Percentiles rank a stretch among this genome's conserved stretches.
Conservation (phyloP, 345 rosid genomes). For the Acer yangbiense region DNA sequence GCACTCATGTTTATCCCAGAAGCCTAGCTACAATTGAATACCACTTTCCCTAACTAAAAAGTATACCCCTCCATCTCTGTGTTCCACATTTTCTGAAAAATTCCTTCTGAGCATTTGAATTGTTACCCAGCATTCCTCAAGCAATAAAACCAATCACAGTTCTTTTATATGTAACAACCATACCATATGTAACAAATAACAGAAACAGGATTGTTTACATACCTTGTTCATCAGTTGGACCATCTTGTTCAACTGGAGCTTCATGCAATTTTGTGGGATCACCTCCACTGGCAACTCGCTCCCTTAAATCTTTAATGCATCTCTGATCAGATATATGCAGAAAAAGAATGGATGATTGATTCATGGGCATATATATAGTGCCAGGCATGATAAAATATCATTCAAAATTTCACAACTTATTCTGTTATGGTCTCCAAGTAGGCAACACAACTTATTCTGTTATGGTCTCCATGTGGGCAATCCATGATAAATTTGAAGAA, state of each 20-base stretch:
- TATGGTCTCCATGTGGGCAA: not conserved
- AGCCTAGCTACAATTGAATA: not conserved
- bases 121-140: no score
- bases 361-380: not conserved
- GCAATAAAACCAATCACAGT: no score
- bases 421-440: not conserved
- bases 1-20: not conserved
- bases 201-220: not conserved
- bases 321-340: constrained; percentile 36
- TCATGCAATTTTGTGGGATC: constrained; percentile 77
- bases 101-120: not conserved
- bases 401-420: not conserved
- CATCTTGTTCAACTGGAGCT: constrained; percentile 34
- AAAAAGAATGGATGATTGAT: not conserved
- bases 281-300: constrained; percentile 81
- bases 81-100: not conserved
- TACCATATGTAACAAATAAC: not conserved
- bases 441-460: not conserved
- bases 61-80: not conserved
- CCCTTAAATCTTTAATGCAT: constrained; percentile 74
- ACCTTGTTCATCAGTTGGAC: constrained; percentile 56
- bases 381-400: not conserved
- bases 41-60: no score
- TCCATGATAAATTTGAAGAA: not conserved
- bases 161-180: no score